phyloP scores from a whole-genome alignment of 2,329 filamentous ascomycete genomes.

The Fusarium albidum region DNA sequence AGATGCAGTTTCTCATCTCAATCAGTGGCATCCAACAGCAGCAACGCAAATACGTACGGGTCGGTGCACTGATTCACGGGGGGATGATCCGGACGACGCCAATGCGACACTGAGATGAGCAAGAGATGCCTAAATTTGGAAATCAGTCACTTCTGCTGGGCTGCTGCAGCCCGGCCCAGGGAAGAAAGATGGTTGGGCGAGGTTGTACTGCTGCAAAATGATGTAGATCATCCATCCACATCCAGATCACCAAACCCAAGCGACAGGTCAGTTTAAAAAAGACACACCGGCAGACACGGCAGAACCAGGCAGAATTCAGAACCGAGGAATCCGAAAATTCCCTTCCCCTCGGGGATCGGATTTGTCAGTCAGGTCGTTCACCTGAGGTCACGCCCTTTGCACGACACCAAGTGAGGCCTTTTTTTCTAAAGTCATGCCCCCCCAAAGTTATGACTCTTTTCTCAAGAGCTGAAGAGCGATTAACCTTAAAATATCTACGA shows the following conservation, averaged over 20 bases:
- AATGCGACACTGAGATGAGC: conserved; percentile 17
- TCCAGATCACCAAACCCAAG: conserved; percentile 9
- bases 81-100: not conserved
- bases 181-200: not conserved
- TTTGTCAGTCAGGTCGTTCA: conserved; percentile 15
- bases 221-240: conserved; percentile 29
- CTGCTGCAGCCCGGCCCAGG: not conserved
- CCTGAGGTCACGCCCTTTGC: conserved; percentile 27
- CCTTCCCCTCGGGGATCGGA: conserved; percentile 12
- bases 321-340: conserved; percentile 14
- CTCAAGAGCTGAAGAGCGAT: not conserved
- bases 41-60: conserved; percentile 5
- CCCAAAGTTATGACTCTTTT: conserved; percentile 13
- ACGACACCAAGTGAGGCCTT: conserved; percentile 27
- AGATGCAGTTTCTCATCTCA: not conserved
- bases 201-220: conserved; percentile 11
- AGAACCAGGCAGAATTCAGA: conserved; percentile 4
- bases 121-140: conserved; percentile 31
- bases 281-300: not conserved
- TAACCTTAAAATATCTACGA: conserved; percentile 4
- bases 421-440: too few species aligned
- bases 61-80: not conserved
- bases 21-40: not conserved
- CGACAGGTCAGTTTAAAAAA: not conserved
- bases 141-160: not conserved